Evolutionary conservation across 2,329 filamentous ascomycete genomes (phyloP).

Genomic region (Mycosphaerelloides madeirae): DNA sequence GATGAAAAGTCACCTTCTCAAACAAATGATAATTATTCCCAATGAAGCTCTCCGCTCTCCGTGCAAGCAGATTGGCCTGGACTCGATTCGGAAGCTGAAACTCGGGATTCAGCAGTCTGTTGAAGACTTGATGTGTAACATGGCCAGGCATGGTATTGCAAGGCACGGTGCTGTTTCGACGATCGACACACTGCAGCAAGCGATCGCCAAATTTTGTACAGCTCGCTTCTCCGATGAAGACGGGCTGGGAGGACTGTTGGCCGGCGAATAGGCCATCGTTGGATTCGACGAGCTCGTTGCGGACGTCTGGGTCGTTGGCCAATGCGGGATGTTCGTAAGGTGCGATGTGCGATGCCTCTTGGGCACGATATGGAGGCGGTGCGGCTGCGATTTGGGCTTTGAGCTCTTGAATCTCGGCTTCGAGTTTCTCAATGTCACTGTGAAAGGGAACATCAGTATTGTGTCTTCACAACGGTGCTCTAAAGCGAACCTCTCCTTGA

Average conservation of each 20-base stretch:
- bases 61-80: constrained; percentile 22
- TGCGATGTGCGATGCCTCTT: background rate
- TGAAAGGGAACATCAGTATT: background rate
- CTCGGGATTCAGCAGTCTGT: constrained; percentile 11
- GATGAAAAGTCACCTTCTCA: constrained; percentile 37
- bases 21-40: constrained; percentile 43
- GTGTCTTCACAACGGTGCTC: background rate
- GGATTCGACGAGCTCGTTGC: constrained; percentile 23
- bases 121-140: constrained; percentile 16
- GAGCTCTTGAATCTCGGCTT: constrained; percentile 18
- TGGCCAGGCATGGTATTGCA: constrained; percentile 19
- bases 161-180: constrained; percentile 5
- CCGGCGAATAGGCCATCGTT: constrained; percentile 15
- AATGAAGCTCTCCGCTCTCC: constrained; percentile 28
- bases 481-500: constrained; percentile 18
- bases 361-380: background rate
- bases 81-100: constrained; percentile 23
- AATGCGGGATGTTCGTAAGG: constrained; percentile 1
- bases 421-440: constrained; percentile 22
- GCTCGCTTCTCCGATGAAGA: constrained; percentile 23
- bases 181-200: constrained; percentile 22
- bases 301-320: constrained; percentile 17
- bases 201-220: constrained; percentile 25
- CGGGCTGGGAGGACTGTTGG: constrained; percentile 16
- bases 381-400: constrained; percentile 7